Evolutionary conservation across 2,329 filamentous ascomycete species (phyloP), one percentile per base, ranked within the genome.

Genomic region (Aspergillus ochraceus): DNA sequence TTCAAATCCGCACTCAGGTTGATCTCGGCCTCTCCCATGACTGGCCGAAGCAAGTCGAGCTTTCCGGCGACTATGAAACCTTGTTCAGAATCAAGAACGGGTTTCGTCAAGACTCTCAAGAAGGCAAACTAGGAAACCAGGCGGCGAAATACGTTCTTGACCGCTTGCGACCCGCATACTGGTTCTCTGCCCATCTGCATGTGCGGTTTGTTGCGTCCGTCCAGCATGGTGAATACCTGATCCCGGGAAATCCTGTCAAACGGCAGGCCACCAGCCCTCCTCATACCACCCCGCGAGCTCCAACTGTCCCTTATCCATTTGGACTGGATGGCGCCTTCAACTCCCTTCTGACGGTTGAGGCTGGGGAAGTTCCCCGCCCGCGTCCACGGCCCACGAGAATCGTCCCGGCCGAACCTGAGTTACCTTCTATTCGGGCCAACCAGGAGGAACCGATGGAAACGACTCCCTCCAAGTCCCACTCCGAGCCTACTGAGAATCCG

Each of bases 171-270:
- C 95, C 95, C 10, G 83, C 84, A 0, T 89, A 92, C 73, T 99
- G 95, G 95, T 97, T 98, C 73, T 89, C 90, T 42, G 95, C 93
- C 2, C 95, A 99, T 76, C 77, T 98, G 78, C 95, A 99, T 76
- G 88, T 90, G 79, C 96, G 94, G 71, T 98, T 90, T 72, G 77
- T 88, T 0, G 95, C 93, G 0, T 62, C 81, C 1, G 75, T 88
- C 52, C 69, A 82, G 6, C 80, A 87, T 62, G 73, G 75, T 17
- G 69, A 79, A 14, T 69, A 71, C 26, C 55, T 60, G 5, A 47
- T 58, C 11, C 54, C 60, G 4, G 53, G 22, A 29, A 49, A 59
- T 36, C 55, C 60, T 5, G 36, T 54, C 12, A 60, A 20, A 22
- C 29, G 30, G 17, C 51, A 60, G 36, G 52, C 32, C 22, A 26